Evolutionary conservation across 2,329 filamentous ascomycete species (phyloP).

Genomic region (Aureobasidium leucospermi): DNA sequence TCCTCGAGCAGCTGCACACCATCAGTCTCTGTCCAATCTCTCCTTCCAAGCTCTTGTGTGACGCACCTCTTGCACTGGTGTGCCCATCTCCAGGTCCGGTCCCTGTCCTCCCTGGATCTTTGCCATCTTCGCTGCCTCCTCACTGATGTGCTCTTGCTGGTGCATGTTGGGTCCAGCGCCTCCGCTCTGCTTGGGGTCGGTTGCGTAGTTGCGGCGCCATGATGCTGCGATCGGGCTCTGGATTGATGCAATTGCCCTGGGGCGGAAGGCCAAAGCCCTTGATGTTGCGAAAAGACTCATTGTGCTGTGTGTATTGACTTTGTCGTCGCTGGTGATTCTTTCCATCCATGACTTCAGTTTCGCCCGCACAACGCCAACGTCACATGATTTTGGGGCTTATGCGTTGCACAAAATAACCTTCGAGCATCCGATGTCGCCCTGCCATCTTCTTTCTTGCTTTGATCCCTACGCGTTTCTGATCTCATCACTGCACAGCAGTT

Average conservation of each 20-base stretch:
- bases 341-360: constrained; percentile 8
- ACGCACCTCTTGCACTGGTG: constrained; percentile 58
- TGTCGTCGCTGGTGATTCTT: background rate
- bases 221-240: constrained; percentile 10
- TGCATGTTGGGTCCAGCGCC: constrained; percentile 44
- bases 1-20: constrained; percentile 51
- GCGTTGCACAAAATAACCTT: background rate
- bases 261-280: constrained; percentile 12
- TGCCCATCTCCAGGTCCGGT: constrained; percentile 58
- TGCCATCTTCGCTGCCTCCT: constrained; percentile 56
- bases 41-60: background rate
- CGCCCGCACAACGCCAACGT: background rate
- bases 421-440: background rate
- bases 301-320: background rate
- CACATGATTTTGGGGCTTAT: background rate
- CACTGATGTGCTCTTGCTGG: constrained; percentile 52
- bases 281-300: constrained; percentile 13
- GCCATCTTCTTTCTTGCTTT: background rate
- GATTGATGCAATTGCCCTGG: background rate
- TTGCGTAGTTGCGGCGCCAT: constrained; percentile 11
- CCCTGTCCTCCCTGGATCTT: constrained; percentile 50
- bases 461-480: constrained; percentile 1
- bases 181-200: constrained; percentile 9
- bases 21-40: background rate
- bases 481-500: background rate